Evolutionary conservation across 345 rosid genomes (phyloP).

Genomic region (Abelmoschus esculentus): DNA sequence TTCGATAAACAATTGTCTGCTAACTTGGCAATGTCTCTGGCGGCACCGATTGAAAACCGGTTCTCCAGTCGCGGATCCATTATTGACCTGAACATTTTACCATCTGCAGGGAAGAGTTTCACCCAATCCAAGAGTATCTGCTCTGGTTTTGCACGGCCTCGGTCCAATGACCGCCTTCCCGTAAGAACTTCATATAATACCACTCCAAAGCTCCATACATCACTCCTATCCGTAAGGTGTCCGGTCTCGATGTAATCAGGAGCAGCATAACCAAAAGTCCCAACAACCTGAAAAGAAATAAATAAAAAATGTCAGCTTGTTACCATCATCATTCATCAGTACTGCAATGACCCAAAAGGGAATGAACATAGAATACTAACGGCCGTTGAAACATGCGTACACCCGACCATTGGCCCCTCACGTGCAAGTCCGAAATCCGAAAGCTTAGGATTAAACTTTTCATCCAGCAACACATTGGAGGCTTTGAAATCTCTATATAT

Average conservation of each 20-base stretch:
- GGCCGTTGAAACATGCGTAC: conserved; percentile 76
- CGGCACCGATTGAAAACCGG: conserved; percentile 41
- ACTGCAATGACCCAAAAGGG: background rate
- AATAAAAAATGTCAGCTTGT: background rate
- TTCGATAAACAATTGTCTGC: conserved; percentile 61
- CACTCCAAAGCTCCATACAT: conserved; percentile 88
- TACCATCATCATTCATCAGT: background rate
- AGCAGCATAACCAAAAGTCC: conserved; percentile 86
- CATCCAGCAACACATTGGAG: conserved; percentile 69
- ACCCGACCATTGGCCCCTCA: conserved; percentile 72
- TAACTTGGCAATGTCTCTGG: conserved; percentile 54
- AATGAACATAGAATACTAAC: conserved; percentile 38
- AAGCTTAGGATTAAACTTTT: conserved; percentile 59
- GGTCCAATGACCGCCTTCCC: conserved; percentile 66
- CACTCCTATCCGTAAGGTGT: conserved; percentile 65
- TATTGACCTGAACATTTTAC: conserved; percentile 50
- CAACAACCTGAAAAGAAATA: conserved; percentile 53
- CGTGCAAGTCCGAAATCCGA: conserved; percentile 94
- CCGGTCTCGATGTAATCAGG: conserved; percentile 88
- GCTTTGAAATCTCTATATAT: conserved; percentile 81
- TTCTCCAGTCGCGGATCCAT: conserved; percentile 58
- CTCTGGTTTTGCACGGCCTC: conserved; percentile 55
- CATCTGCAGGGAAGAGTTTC: conserved; percentile 50
- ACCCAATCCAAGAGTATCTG: conserved; percentile 73
- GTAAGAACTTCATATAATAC: conserved; percentile 74